Evolutionary conservation across 192 early-diverging fungal species (phyloP).

Genomic region (Thamnidium elegans): DNA sequence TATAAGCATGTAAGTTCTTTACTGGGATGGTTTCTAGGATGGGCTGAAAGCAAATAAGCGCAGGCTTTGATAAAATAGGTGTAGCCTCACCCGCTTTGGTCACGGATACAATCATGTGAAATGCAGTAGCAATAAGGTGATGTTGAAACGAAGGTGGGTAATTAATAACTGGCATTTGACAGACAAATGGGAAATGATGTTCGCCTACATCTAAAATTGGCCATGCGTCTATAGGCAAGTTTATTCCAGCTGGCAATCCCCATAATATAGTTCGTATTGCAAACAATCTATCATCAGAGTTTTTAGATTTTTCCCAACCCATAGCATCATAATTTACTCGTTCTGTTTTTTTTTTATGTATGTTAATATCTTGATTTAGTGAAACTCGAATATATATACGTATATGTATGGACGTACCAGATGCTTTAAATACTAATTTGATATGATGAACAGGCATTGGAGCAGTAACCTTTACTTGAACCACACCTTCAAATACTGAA

Average conservation of each 20-base stretch:
- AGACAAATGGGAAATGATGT: conserved; percentile 26
- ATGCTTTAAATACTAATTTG: conserved; percentile 25
- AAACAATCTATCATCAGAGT: conserved; percentile 23
- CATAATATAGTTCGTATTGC: conserved; percentile 23
- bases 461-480: conserved; percentile 10
- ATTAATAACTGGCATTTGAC: conserved; percentile 34
- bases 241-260: not conserved
- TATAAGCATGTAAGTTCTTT: not conserved
- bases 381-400: not conserved
- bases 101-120: conserved; percentile 20
- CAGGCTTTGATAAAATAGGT: not conserved
- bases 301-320: conserved; percentile 27
- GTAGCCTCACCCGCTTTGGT: not conserved
- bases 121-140: conserved; percentile 18
- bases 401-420: conserved; percentile 1
- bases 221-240: conserved; percentile 11
- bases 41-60: conserved; percentile 5
- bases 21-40: conserved; percentile 17
- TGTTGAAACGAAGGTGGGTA: conserved; percentile 26
- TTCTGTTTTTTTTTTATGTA: conserved; percentile 13
- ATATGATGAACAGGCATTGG: conserved; percentile 9
- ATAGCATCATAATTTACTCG: conserved; percentile 25
- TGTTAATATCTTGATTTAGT: not conserved
- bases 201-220: conserved; percentile 20
- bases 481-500: conserved; percentile 28